Evolutionary conservation across 2,329 filamentous ascomycete genomes (phyloP).

Genomic region (Aureobasidium sp.): DNA sequence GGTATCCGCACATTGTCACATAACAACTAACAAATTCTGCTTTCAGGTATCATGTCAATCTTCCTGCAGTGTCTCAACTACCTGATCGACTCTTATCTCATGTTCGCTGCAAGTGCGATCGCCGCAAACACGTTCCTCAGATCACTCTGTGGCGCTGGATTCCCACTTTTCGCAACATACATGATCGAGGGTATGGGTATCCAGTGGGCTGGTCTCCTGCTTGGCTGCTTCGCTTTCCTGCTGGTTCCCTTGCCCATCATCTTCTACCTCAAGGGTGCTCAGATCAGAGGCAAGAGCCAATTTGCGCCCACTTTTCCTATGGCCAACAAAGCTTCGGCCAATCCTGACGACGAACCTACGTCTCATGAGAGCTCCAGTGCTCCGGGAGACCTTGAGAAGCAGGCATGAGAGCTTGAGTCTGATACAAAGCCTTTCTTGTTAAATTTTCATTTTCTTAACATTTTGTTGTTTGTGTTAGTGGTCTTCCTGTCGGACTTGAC

Average conservation of each 20-base stretch:
- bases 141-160: slow-evolving; percentile 41
- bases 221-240: slow-evolving; percentile 38
- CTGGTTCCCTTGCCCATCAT: slow-evolving; percentile 39
- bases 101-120: slow-evolving; percentile 48
- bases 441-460: neutral
- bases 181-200: slow-evolving; percentile 49
- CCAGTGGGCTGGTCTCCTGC: slow-evolving; percentile 40
- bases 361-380: neutral
- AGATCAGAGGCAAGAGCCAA: slow-evolving; percentile 36
- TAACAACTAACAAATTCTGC: neutral
- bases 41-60: slow-evolving; percentile 42
- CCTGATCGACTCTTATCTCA: slow-evolving; percentile 53
- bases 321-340: slow-evolving; percentile 14
- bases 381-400: slow-evolving; percentile 12
- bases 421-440: neutral
- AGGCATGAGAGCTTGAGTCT: neutral
- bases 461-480: neutral
- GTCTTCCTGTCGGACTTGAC: no score
- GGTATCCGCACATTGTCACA: no score
- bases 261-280: slow-evolving; percentile 40
- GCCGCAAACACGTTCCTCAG: slow-evolving; percentile 51
- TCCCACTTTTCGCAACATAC: slow-evolving; percentile 49
- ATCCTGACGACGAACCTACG: neutral
- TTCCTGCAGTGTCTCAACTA: slow-evolving; percentile 55
- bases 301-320: slow-evolving; percentile 34